These are phyloP conservation scores for Pyrenophora tritici-repentis DNA, from an alignment of 2,329 filamentous ascomycete species.

Conservation along the genomic window DNA sequence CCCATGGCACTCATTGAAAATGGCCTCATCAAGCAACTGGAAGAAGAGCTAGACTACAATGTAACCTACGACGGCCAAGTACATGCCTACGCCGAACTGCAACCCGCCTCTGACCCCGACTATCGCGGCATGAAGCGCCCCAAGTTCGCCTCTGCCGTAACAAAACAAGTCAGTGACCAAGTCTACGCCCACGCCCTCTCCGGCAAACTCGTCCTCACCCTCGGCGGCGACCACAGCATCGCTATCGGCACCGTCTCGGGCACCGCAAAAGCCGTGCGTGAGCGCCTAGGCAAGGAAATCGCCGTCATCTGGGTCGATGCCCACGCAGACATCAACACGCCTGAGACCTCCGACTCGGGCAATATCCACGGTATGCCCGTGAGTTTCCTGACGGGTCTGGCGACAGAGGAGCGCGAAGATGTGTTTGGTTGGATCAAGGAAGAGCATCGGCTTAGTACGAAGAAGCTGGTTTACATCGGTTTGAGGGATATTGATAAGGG, in stretches of 20 bases:
- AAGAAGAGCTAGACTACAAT: conserved; percentile 84
- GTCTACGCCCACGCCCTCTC: conserved; percentile 84
- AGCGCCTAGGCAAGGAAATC: conserved; percentile 80
- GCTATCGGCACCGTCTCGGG: conserved; percentile 93
- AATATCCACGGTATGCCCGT: conserved; percentile 99
- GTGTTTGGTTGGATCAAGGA: conserved; percentile 88
- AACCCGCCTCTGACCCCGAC: conserved; percentile 73
- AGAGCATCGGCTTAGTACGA: conserved; percentile 70
- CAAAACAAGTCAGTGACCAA: conserved; percentile 75
- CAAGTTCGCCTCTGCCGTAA: conserved; percentile 82
- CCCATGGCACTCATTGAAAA: conserved; percentile 87
- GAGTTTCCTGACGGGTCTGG: conserved; percentile 84
- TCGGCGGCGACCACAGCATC: conserved; percentile 95
- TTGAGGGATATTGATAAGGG: conserved; percentile 89
- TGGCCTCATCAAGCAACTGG: conserved; percentile 82
- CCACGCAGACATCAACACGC: conserved; percentile 96
- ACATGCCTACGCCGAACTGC: conserved; percentile 78
- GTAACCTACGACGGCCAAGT: conserved; percentile 83
- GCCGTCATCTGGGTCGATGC: conserved; percentile 99
- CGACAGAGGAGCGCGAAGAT: conserved; percentile 73
- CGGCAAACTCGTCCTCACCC: conserved; percentile 86
- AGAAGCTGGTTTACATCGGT: conserved; percentile 96
- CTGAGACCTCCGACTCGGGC: conserved; percentile 84
- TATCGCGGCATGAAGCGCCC: conserved; percentile 96
- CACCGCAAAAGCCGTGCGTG: conserved; percentile 81